phyloP scores from a whole-genome alignment of 1,284 basidiomycete genomes.

The Mycena sp. region DNA sequence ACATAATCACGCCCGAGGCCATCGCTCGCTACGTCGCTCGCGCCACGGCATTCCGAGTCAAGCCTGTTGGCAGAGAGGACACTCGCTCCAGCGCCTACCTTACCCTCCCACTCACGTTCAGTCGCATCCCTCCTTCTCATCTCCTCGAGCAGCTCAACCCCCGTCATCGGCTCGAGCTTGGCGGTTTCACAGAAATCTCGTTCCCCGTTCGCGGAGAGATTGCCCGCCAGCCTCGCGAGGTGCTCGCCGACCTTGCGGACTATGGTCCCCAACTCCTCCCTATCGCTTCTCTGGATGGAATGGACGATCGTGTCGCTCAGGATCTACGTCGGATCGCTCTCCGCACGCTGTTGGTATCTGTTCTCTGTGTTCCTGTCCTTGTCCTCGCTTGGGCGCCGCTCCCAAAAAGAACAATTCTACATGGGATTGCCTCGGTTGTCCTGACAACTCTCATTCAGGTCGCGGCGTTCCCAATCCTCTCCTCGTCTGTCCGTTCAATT shows the following conservation, averaged over 20 bases:
- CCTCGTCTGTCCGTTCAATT: constrained; percentile 47
- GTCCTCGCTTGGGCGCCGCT: constrained; percentile 57
- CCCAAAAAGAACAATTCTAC: constrained; percentile 42
- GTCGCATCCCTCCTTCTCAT: not conserved
- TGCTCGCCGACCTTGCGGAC: constrained; percentile 25
- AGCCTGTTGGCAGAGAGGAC: constrained; percentile 5
- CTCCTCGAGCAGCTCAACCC: not conserved
- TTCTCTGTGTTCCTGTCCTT: constrained; percentile 54
- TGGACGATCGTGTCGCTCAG: constrained; percentile 16
- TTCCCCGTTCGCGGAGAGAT: constrained; percentile 21
- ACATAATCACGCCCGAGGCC: constrained; percentile 23
- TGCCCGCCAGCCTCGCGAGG: constrained; percentile 28
- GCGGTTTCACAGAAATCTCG: constrained; percentile 20
- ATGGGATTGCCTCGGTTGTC: constrained; percentile 48
- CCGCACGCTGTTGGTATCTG: constrained; percentile 44
- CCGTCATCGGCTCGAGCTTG: constrained; percentile 5
- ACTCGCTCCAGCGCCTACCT: not conserved
- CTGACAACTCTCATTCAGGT: constrained; percentile 53
- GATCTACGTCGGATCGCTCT: constrained; percentile 40
- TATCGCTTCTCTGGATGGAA: not conserved
- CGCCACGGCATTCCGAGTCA: constrained; percentile 30
- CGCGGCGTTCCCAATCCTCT: constrained; percentile 51
- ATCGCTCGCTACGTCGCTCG: constrained; percentile 30
- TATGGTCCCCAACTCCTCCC: constrained; percentile 27
- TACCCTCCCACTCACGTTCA: constrained; percentile 24